Evolutionary conservation across 2,329 filamentous ascomycete species (phyloP), one percentile per base, ranked within the genome.

Genomic region (Paecilomyces niveus): DNA sequence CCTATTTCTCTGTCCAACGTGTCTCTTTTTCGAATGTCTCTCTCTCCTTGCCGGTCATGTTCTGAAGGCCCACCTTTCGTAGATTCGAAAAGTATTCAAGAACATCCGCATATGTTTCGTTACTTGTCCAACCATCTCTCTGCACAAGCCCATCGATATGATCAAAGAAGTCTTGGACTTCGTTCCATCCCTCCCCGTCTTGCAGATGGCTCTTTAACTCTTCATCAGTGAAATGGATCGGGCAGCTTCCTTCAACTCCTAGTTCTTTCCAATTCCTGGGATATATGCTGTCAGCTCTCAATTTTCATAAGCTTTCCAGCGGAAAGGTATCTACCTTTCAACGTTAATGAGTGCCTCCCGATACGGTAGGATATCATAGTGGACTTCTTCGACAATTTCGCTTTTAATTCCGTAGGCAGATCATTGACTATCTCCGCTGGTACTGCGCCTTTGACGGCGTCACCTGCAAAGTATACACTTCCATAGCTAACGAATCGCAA

Each of bases 61-160:
- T 56, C 60, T 63, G 59, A 56, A 74, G 62, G 53, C 72, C 69
- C 31, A 65, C 57, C 59, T 74, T 67, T 62, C 70, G 63, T 39
- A 76, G 62, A 32, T 72, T 65, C 49, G 61, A 63, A 57, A 75
- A 76, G 54, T 75, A 64, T 22, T 69, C 61, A 32, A 72, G 62
- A 49, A 72, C 71, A 61, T 71, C 63, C 15, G 72, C 64, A 55
- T 74, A 76, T 32, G 67, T 68, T 54, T 74, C 67, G 57, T 68
- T 66, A 18, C 67, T 60, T 15, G 72, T 74, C 69, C 72, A 76
- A 33, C 74, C 72, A 67, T 76, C 73, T 32, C 73, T 65, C 55
- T 65, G 57, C 33, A 76, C 68, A 61, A 75, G 64, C 9, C 65
- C 64, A 35, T 70, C 63, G 58, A 76, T 59, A 54, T 61, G 64